Evolutionary conservation across 257 asterid genomes (phyloP).

Genomic region (Salvia rosmarinus): DNA sequence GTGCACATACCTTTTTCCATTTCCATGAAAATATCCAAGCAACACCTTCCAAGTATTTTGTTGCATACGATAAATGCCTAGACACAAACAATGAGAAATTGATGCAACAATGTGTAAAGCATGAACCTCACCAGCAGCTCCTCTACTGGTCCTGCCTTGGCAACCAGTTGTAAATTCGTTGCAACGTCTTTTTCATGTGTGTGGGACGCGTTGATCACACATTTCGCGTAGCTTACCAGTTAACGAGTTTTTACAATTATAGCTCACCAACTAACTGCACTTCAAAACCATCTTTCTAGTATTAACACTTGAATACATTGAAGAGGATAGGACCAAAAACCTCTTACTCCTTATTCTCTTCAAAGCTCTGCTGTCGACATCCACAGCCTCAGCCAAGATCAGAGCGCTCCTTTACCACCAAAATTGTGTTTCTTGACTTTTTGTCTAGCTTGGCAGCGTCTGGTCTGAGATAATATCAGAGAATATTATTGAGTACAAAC

Average conservation of each 20-base stretch:
- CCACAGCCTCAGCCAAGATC: constrained; percentile 35
- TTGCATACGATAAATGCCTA: background rate
- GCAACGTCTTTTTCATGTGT: constrained; percentile 43
- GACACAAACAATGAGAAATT: no score
- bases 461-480: no score
- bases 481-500: background rate
- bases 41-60: background rate
- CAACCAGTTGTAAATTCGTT: constrained; percentile 39
- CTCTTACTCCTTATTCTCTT: no score
- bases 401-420: background rate
- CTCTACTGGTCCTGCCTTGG: no score
- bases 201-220: no score
- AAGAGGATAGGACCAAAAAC: no score
- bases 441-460: background rate
- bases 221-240: background rate
- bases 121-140: no score
- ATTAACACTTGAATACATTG: no score
- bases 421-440: background rate
- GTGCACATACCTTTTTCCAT: constrained; percentile 1
- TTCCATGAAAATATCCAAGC: background rate
- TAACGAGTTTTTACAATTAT: constrained; percentile 39
- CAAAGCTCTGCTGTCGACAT: constrained; percentile 23
- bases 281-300: background rate
- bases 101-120: no score
- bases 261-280: constrained; percentile 30